phyloP scores from a whole-genome alignment of 257 asterid species.

The Anisodus tanguticus region DNA sequence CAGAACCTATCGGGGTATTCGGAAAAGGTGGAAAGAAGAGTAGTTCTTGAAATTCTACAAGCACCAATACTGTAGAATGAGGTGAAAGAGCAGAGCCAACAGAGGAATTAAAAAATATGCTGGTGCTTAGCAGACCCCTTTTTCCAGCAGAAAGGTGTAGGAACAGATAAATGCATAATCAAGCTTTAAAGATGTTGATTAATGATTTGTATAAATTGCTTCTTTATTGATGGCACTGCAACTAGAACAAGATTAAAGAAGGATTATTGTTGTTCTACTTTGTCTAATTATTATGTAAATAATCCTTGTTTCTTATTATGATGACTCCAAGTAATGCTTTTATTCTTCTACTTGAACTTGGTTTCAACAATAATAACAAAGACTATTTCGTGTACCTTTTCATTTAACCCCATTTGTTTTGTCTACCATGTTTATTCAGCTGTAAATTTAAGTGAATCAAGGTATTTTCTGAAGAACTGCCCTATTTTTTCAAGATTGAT shows the following conservation, averaged over 20 bases:
- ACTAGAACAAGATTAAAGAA: neutral
- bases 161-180: neutral
- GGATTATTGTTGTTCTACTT: neutral
- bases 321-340: slow-evolving; percentile 2
- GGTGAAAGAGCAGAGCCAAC: neutral
- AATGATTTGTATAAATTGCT: slow-evolving; percentile 13
- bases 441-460: too few species aligned
- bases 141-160: neutral
- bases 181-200: neutral
- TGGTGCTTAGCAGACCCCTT: neutral
- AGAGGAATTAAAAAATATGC: neutral
- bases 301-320: slow-evolving; percentile 17
- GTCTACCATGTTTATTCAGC: neutral
- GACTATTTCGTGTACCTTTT: neutral
- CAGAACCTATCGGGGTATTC: slow-evolving; percentile 50
- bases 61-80: neutral
- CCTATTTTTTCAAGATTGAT: neutral
- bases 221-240: neutral
- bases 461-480: neutral
- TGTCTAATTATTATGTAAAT: slow-evolving; percentile 19
- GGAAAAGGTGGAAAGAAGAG: slow-evolving; percentile 44
- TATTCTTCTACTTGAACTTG: neutral
- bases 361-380: neutral
- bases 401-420: neutral
- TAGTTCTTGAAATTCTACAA: slow-evolving; percentile 42